A percentile compares a stretch with the other conserved stretches of the same genome.
Conservation (phyloP, 2,329 filamentous ascomycete species). For the Phialophora expanda region DNA sequence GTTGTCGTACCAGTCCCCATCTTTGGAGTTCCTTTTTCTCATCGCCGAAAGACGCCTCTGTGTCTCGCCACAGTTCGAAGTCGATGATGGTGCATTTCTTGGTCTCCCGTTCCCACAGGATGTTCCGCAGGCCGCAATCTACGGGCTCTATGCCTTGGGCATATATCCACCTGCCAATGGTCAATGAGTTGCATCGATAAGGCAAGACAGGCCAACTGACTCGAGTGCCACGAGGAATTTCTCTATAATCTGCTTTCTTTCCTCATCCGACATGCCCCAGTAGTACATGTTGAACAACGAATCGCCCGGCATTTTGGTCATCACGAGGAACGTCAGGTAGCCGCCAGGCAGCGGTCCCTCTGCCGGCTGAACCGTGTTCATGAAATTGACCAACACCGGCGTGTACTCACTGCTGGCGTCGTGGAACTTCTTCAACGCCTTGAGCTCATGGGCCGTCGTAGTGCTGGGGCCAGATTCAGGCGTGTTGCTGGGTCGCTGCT, state of each 20-base stretch:
- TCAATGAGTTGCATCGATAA: background rate
- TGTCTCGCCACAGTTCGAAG: constrained; percentile 37
- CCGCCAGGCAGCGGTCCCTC: constrained; percentile 36
- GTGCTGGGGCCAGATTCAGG: constrained; percentile 34
- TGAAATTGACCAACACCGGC: constrained; percentile 37
- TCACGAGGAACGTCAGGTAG: constrained; percentile 40
- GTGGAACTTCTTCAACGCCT: constrained; percentile 36
- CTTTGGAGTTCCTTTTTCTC: constrained; percentile 37
- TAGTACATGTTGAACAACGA: constrained; percentile 36
- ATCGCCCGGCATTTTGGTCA: constrained; percentile 40
- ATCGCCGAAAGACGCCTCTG: constrained; percentile 22
- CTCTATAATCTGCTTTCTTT: constrained; percentile 27
- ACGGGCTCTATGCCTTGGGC: constrained; percentile 35
- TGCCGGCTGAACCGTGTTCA: constrained; percentile 33
- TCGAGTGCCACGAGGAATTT: constrained; percentile 31
- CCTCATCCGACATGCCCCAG: constrained; percentile 36
- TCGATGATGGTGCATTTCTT: constrained; percentile 37
- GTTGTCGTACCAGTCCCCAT: constrained; percentile 34
- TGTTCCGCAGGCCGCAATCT: constrained; percentile 37
- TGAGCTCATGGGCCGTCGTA: constrained; percentile 37
- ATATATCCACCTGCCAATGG: constrained; percentile 30
- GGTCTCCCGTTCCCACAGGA: constrained; percentile 35
- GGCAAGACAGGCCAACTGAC: constrained; percentile 13
- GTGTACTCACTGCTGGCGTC: constrained; percentile 31
- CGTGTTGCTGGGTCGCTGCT: constrained; percentile 19